These are phyloP conservation scores for Komagataella pastoris DNA, from an alignment of 805 yeast species.

Conservation along the genomic window DNA sequence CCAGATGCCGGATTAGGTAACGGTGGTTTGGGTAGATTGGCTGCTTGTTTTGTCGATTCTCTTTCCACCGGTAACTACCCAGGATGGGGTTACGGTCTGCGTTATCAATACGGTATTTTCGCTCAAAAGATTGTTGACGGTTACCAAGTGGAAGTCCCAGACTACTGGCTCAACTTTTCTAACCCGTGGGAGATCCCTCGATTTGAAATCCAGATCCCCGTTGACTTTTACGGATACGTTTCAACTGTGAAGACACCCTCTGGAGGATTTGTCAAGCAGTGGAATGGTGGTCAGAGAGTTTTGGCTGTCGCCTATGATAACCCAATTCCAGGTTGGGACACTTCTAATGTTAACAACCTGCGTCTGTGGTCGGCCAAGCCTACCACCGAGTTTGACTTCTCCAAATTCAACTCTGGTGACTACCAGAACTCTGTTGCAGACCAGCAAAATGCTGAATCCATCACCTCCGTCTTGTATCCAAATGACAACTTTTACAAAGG, in stretches of 20 bases:
- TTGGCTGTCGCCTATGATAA: conserved; percentile 84
- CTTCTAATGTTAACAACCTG: conserved; percentile 74
- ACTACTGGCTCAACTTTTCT: conserved; percentile 80
- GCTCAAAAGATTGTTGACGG: conserved; percentile 84
- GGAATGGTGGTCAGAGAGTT: conserved; percentile 87
- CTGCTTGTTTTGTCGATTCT: conserved; percentile 90
- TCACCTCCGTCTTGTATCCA: conserved; percentile 87
- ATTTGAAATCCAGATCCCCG: conserved; percentile 75
- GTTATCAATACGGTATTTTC: conserved; percentile 90
- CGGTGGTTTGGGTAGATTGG: conserved; percentile 90
- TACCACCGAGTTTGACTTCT: conserved; percentile 81
- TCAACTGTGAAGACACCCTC: conserved; percentile 40
- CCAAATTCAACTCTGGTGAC: conserved; percentile 85
- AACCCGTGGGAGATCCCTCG: conserved; percentile 94
- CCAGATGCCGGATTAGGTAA: conserved; percentile 94
- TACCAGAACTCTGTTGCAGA: conserved; percentile 71
- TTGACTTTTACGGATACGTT: conserved; percentile 79
- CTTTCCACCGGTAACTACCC: conserved; percentile 76
- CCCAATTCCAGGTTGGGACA: conserved; percentile 86
- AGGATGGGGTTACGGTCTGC: conserved; percentile 94
- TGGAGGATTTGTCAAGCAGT: conserved; percentile 44
- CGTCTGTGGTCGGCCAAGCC: conserved; percentile 88
- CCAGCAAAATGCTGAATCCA: conserved; percentile 84
- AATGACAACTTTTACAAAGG: conserved; percentile 89
- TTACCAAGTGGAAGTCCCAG: conserved; percentile 89